phyloP scores from a whole-genome alignment of 1,139 yeast species.

The Hemisphaericaspora xylofermentans region DNA sequence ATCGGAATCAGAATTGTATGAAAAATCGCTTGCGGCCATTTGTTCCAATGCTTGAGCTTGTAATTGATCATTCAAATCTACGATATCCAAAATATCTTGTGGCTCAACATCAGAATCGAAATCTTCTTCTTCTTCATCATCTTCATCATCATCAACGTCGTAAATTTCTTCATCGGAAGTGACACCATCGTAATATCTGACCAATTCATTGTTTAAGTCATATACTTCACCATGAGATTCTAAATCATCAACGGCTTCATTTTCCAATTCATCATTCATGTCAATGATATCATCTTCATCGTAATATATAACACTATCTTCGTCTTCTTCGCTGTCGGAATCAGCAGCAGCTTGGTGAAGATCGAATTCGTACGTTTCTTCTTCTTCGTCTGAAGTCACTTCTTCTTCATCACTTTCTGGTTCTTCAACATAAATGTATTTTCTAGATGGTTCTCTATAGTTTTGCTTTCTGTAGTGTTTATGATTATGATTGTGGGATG shows the following conservation, averaged over 20 bases:
- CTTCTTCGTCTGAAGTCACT: constrained; percentile 16
- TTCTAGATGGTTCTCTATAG: constrained; percentile 33
- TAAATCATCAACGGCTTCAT: constrained; percentile 33
- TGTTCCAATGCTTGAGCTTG: constrained; percentile 29
- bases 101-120: constrained; percentile 25
- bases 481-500: constrained; percentile 13
- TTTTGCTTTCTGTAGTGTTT: constrained; percentile 15
- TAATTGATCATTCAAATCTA: constrained; percentile 37
- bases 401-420: constrained; percentile 34
- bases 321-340: constrained; percentile 7
- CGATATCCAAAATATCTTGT: constrained; percentile 32
- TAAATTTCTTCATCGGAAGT: constrained; percentile 5
- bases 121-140: constrained; percentile 12
- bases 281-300: constrained; percentile 26
- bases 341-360: constrained; percentile 21
- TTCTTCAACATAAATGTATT: constrained; percentile 41
- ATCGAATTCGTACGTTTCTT: constrained; percentile 26
- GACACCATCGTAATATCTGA: constrained; percentile 37
- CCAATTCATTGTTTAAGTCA: constrained; percentile 43
- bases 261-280: constrained; percentile 39
- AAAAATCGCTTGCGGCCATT: constrained; percentile 7
- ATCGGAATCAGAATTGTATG: neutral
- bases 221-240: constrained; percentile 36
- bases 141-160: constrained; percentile 9
- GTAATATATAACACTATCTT: constrained; percentile 16